Conservation (phyloP, 495 filamentous ascomycete species). For the Lentithecium fluviatile region DNA sequence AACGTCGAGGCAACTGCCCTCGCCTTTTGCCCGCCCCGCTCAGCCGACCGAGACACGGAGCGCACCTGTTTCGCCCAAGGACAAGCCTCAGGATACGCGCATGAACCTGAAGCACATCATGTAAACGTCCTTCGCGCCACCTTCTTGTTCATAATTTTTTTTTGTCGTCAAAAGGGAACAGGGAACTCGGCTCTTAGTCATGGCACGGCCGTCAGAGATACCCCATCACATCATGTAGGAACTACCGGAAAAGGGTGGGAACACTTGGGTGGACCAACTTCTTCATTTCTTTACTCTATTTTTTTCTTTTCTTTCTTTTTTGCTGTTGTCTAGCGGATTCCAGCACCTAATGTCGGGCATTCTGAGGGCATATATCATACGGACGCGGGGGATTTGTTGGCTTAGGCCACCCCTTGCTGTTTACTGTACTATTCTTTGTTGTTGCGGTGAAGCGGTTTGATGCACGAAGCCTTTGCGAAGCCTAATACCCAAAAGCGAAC, state of each 20-base stretch:
- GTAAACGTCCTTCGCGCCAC: background rate
- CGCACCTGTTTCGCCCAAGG: slow-evolving; percentile 23
- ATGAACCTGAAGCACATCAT: slow-evolving; percentile 28
- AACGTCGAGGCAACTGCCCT: slow-evolving; percentile 27
- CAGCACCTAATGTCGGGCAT: background rate
- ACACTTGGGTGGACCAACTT: background rate
- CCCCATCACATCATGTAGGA: slow-evolving; percentile 17
- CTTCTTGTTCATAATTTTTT: slow-evolving; percentile 10
- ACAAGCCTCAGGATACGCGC: slow-evolving; percentile 21
- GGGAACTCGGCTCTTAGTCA: background rate
- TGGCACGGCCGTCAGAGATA: slow-evolving; percentile 15
- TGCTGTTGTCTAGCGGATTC: background rate
- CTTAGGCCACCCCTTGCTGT: too few relatives aligned
- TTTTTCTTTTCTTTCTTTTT: background rate
- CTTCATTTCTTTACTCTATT: background rate
- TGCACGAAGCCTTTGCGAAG: too few relatives aligned
- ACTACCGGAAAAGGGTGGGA: slow-evolving; percentile 13
- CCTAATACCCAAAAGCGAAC: too few relatives aligned
- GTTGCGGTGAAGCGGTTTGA: too few relatives aligned
- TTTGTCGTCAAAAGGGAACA: slow-evolving; percentile 1
- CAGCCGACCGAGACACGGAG: slow-evolving; percentile 22
- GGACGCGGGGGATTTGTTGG: too few relatives aligned
- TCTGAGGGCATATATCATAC: background rate
- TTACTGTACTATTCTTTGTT: too few relatives aligned
- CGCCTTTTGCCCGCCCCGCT: slow-evolving; percentile 17